A percentile compares a stretch with the other conserved stretches of the same genome.
Evolutionary conservation across 1,139 yeast species (phyloP).

Genomic region (Scheffersomyces cryptocercus): DNA sequence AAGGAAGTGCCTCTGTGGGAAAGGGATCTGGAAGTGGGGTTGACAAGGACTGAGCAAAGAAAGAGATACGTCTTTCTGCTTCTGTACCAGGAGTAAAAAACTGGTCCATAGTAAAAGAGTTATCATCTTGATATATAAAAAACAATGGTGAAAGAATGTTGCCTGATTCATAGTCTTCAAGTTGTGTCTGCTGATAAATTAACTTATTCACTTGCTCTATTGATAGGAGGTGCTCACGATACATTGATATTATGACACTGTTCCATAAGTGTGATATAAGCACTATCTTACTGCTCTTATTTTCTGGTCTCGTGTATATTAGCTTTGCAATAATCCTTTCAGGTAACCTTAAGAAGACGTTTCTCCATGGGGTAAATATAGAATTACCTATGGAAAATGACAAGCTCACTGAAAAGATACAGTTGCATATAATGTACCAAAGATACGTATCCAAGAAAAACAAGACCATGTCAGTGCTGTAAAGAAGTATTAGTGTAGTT

Average conservation of each 20-base stretch:
- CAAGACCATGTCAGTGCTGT: conserved; percentile 66
- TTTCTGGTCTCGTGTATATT: conserved; percentile 34
- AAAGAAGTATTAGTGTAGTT: conserved; percentile 55
- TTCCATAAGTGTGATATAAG: conserved; percentile 79
- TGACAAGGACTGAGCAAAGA: conserved; percentile 84
- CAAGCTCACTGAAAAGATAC: conserved; percentile 66
- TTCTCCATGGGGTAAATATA: conserved; percentile 85
- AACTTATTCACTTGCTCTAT: conserved; percentile 65
- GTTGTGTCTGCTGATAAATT: conserved; percentile 53
- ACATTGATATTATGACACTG: conserved; percentile 72
- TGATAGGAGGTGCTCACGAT: conserved; percentile 74
- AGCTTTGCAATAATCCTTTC: conserved; percentile 50
- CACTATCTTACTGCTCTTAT: conserved; percentile 47
- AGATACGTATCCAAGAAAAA: conserved; percentile 84
- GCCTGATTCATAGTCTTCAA: conserved; percentile 29
- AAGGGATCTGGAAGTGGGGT: conserved; percentile 75
- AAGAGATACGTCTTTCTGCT: conserved; percentile 79
- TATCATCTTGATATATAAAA: conserved; percentile 75
- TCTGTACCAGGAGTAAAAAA: conserved; percentile 62
- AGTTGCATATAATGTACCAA: conserved; percentile 85
- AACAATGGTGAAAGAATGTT: conserved; percentile 61
- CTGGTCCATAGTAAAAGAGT: conserved; percentile 32
- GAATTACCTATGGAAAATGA: conserved; percentile 79
- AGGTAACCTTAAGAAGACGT: conserved; percentile 72
- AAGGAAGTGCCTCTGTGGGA: conserved; percentile 74